phyloP scores from a whole-genome alignment of 352 stramenopile species.

The Globisporangium megalacanthum region DNA sequence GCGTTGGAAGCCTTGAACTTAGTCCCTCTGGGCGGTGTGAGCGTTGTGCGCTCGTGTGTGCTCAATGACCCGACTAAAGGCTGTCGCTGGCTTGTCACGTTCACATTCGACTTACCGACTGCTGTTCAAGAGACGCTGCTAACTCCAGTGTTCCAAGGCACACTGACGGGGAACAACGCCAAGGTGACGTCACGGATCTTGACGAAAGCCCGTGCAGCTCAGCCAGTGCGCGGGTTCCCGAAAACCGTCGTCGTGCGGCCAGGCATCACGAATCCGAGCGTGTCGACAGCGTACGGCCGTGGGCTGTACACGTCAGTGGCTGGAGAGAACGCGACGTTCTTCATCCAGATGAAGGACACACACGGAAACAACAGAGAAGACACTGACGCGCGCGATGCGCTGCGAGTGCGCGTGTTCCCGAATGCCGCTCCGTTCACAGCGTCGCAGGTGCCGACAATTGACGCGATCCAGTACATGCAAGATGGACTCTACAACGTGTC shows the following conservation, averaged over 20 bases:
- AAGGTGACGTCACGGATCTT: conserved; percentile 26
- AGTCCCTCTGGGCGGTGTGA: conserved; percentile 32
- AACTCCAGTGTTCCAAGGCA: conserved; percentile 47
- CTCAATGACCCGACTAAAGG: conserved; percentile 36
- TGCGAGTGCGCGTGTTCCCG: conserved; percentile 54
- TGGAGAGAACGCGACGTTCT: conserved; percentile 50
- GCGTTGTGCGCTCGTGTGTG: conserved; percentile 27
- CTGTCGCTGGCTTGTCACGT: conserved; percentile 73
- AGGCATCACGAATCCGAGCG: conserved; percentile 57
- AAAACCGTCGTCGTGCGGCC: conserved; percentile 53
- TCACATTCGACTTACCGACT: conserved; percentile 23
- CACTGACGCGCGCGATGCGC: conserved; percentile 16
- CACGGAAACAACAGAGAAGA: conserved; percentile 76
- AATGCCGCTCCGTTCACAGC: conserved; percentile 19
- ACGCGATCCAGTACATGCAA: conserved; percentile 42
- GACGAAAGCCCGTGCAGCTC: conserved; percentile 19
- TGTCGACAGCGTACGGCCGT: conserved; percentile 60
- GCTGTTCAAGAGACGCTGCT: conserved; percentile 4
- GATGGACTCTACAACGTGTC: conserved; percentile 82
- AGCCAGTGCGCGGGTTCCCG: conserved; percentile 58
- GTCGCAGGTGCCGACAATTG: conserved; percentile 22
- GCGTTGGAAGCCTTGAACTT: conserved; percentile 66
- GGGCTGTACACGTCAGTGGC: conserved; percentile 55
- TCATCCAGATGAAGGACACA: conserved; percentile 78
- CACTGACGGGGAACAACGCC: conserved; percentile 70